Evolutionary conservation across 495 filamentous ascomycete genomes (phyloP), one percentile per base, ranked within the genome.

Genomic region (Lindgomyces ingoldianus): DNA sequence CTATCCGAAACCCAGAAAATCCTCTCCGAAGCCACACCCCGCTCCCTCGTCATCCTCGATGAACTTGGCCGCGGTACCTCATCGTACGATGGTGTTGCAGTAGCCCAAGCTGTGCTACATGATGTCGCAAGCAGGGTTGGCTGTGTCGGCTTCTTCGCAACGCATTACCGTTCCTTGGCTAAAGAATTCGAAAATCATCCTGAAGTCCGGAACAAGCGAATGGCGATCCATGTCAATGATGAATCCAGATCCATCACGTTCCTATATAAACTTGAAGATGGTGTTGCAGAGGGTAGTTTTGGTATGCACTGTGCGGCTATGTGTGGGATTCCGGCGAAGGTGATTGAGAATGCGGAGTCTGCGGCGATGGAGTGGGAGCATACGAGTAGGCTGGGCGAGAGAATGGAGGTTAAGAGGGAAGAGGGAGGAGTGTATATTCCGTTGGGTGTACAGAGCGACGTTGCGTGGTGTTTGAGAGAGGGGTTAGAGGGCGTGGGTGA

Each of bases 241-340:
- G 82, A 80, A 42, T 82, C 89, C 48, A 81, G 89, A 26, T 84
- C 87, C 14, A 85, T 99, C 27, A 96, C 94, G 0, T 99, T 98
- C 77, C 75, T 99, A 58, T 99, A 99, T 75, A 94, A 93, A 71
- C 82, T 99, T 0, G 95, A 98, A 76, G 83, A 89, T 21, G 95
- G 95, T 8, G 93, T 99, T 41, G 95, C 95, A 2, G 95, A 98
- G 77, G 95, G 95, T 1, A 94, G 90, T 69, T 98, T 97, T 76
- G 95, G 95, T 67, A 99, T 99, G 95, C 95, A 98, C 74, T 99
- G 95, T 73, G 95, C 95, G 1, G 85, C 89, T 36, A 99, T 98
- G 94, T 99, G 95, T 64, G 95, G 95, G 0, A 97, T 99, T 47
- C 81, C 92, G 0, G 79, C 76, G 44, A 87, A 85, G 70, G 88